These are phyloP conservation scores for Arbutus unedo DNA, from an alignment of 148 eudicot species.

Conservation along the genomic window DNA sequence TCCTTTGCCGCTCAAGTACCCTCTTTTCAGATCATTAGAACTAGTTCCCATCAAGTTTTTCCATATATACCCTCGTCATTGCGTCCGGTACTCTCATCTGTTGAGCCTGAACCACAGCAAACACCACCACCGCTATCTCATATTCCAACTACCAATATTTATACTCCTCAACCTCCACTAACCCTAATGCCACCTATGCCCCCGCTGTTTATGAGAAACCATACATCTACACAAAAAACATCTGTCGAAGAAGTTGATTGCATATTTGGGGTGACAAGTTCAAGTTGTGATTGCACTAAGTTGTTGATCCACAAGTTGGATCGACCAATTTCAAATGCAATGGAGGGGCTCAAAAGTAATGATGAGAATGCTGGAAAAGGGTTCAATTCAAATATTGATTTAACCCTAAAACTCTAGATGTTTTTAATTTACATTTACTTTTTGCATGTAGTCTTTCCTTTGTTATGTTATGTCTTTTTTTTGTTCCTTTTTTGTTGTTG, in stretches of 20 bases:
- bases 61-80: background rate
- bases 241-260: background rate
- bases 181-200: background rate
- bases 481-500: background rate
- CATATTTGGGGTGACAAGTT: slow-evolving; percentile 4
- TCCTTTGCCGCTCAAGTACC: background rate
- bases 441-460: background rate
- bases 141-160: background rate
- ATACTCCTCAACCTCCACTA: background rate
- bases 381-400: slow-evolving; percentile 3
- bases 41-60: too few species aligned
- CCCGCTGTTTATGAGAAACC: background rate
- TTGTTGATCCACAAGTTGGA: slow-evolving; percentile 35
- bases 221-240: background rate
- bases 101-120: background rate
- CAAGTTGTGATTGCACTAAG: slow-evolving; percentile 14
- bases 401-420: slow-evolving; percentile 16
- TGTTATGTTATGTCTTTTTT: background rate
- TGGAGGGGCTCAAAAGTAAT: slow-evolving; percentile 14
- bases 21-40: background rate
- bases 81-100: background rate
- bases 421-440: background rate
- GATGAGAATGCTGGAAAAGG: background rate
- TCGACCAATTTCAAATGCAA: slow-evolving; percentile 19
- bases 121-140: background rate